Base-by-base conservation (phyloP, 2,329 filamentous ascomycete genomes). In the Saccharata proteae region DNA sequence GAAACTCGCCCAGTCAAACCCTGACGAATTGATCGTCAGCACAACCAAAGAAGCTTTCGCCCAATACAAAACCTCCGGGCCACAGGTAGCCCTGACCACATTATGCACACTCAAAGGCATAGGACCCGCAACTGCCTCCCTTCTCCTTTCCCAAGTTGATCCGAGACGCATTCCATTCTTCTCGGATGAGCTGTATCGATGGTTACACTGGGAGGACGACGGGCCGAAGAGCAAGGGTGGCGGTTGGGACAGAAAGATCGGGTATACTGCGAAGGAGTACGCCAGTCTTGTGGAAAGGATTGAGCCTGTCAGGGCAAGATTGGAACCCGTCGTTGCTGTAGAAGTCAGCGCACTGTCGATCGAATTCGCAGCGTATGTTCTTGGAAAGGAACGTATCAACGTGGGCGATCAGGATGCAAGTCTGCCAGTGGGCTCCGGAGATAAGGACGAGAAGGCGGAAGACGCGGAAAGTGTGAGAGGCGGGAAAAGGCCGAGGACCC, bases 101-200 rank as follows among this genome's bases (percentile, higher is more conserved):
- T 59, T 86, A 8, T 64, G 63, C 1, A 63, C 63, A 34, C 59
- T 90, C n/a, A 76, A 65, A 40, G 82, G 82, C 19, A 72, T 92
- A 38, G 82, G 82, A 1, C 80, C 82, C 2, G 82, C 82, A 6
- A 88, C 81, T 1, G 81, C 80, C 1, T 82, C 79, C 2, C 67
- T 90, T 18, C 57, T 88, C 1, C 64, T 90, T 3, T 69, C 76
- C 4, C 70, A 79, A 4, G 68, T 74, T 40, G 66, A 74, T 37
- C 67, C 76, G 0, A 52, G 61, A 1, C 54, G 57, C 9, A 63
- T 76, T 29, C 67, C 80, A 2, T 88, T 88, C 62, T 88, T 88
- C 55, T 80, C 76, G 3, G 83, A 92, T 46, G 82, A 90, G 54
- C 65, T 77, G 3, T 88, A 76, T 47, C 68, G 75, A 41, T 88